Percentiles rank a stretch among this genome's conserved stretches.
Evolutionary conservation across 148 eudicot genomes (phyloP).

Genomic region (Spergularia marina): DNA sequence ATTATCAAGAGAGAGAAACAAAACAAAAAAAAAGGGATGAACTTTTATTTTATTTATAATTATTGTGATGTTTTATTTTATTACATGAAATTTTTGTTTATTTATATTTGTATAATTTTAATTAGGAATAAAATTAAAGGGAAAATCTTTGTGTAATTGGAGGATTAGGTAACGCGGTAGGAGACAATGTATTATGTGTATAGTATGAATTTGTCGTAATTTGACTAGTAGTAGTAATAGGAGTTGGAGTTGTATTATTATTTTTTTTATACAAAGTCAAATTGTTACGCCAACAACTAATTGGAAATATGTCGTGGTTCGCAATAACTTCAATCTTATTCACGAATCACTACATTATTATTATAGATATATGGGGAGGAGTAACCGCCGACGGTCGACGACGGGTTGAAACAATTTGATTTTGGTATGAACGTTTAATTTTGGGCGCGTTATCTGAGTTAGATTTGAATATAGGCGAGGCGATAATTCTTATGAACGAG

Average conservation of each 20-base stretch:
- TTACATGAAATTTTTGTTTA: not conserved
- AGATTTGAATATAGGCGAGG: too few relatives aligned
- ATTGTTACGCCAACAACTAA: constrained; percentile 29
- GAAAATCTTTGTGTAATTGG: not conserved
- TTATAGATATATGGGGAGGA: not conserved
- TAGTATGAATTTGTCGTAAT: not conserved
- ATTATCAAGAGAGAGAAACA: not conserved
- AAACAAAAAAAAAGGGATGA: too few relatives aligned
- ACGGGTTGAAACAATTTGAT: too few relatives aligned
- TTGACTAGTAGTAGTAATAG: constrained; percentile 18
- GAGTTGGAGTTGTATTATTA: not conserved
- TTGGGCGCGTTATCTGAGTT: too few relatives aligned
- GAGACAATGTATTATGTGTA: constrained; percentile 14
- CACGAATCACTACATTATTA: not conserved
- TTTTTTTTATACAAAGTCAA: constrained; percentile 19
- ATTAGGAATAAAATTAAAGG: not conserved
- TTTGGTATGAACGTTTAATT: too few relatives aligned
- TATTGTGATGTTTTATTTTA: not conserved
- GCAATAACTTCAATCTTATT: constrained; percentile 23
- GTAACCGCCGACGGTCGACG: not conserved
- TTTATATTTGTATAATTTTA: not conserved
- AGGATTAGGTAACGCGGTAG: constrained; percentile 23
- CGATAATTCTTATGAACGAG: too few relatives aligned
- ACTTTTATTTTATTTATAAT: not conserved
- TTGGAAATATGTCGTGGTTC: constrained; percentile 19